Evolutionary conservation across 1,139 yeast genomes (phyloP).

Genomic region (Pichia sp.): DNA sequence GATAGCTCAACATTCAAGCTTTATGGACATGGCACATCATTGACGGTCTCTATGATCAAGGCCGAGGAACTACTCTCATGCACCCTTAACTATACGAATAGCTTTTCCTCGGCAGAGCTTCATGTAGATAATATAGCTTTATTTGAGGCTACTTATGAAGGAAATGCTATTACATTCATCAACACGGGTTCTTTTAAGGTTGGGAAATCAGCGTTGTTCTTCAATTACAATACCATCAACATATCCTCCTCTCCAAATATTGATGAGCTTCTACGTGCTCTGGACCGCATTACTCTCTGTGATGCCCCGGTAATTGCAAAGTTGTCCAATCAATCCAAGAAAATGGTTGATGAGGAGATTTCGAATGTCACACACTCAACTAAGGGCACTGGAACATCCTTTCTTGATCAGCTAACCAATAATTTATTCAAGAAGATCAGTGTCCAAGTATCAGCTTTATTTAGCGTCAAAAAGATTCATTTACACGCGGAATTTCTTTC

Average conservation of each 20-base stretch:
- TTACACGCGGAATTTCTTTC: slow-evolving; percentile 18
- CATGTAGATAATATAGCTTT: slow-evolving; percentile 11
- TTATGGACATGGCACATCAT: slow-evolving; percentile 13
- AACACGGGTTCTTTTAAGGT: slow-evolving; percentile 17
- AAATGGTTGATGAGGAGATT: no score
- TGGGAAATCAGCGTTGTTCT: slow-evolving; percentile 18
- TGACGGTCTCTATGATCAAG: slow-evolving; percentile 16
- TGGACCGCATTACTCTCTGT: no score
- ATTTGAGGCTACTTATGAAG: slow-evolving; percentile 12
- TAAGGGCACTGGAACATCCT: no score
- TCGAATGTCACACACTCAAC: no score
- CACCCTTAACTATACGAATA: slow-evolving; percentile 12
- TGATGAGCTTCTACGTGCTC: slow-evolving; percentile 12
- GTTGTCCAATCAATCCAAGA: no score
- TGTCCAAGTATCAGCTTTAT: no score
- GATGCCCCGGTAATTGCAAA: no score
- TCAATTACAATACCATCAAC: slow-evolving; percentile 11
- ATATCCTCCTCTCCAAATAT: slow-evolving; percentile 19
- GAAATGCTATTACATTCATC: slow-evolving; percentile 16
- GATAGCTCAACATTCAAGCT: slow-evolving; percentile 14
- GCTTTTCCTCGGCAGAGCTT: slow-evolving; percentile 8
- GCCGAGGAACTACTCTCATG: slow-evolving; percentile 16
- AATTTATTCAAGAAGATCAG: slow-evolving; percentile 5
- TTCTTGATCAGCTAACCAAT: slow-evolving; percentile 1
- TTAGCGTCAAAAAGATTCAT: slow-evolving; percentile 12